Conservation (phyloP, 306 rosid species). For the Calophaca sinica region DNA sequence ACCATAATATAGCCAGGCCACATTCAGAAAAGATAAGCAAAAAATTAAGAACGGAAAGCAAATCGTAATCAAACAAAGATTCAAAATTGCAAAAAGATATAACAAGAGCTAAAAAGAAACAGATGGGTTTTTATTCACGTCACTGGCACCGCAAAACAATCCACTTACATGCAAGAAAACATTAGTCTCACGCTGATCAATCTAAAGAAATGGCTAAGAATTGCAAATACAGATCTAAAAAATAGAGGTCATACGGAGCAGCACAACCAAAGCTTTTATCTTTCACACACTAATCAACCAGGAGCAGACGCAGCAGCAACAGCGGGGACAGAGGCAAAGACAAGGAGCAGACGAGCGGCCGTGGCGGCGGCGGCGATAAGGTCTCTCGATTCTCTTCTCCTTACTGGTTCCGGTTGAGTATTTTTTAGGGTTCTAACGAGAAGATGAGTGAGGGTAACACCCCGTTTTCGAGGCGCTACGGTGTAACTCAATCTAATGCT, state of each 20-base stretch:
- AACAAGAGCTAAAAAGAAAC: constrained; percentile 44
- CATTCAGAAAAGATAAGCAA: constrained; percentile 20
- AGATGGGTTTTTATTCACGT: constrained; percentile 64
- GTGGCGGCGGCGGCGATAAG: too few species aligned
- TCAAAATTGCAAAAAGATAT: constrained; percentile 30
- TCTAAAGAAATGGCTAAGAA: constrained; percentile 66
- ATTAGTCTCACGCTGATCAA: constrained; percentile 64
- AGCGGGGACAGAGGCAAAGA: too few species aligned
- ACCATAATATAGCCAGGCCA: constrained; percentile 6
- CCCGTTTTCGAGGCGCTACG: too few species aligned
- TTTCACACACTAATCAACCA: constrained; percentile 60
- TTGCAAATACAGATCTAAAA: constrained; percentile 54
- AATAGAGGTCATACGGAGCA: constrained; percentile 49
- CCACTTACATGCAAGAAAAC: constrained; percentile 63
- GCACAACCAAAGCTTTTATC: constrained; percentile 51
- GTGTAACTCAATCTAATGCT: too few species aligned
- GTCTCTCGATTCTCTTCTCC: too few species aligned
- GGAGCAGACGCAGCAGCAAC: too few species aligned
- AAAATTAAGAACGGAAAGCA: constrained; percentile 37
- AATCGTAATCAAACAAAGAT: constrained; percentile 23
- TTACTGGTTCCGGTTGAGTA: too few species aligned
- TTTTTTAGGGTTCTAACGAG: too few species aligned
- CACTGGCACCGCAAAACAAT: constrained; percentile 71
- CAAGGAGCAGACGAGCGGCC: too few species aligned
- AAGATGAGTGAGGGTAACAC: too few species aligned